Percentiles rank a stretch among this genome's conserved stretches.
Conservation (phyloP, 495 filamentous ascomycete species). For the Xylaria venustula region DNA sequence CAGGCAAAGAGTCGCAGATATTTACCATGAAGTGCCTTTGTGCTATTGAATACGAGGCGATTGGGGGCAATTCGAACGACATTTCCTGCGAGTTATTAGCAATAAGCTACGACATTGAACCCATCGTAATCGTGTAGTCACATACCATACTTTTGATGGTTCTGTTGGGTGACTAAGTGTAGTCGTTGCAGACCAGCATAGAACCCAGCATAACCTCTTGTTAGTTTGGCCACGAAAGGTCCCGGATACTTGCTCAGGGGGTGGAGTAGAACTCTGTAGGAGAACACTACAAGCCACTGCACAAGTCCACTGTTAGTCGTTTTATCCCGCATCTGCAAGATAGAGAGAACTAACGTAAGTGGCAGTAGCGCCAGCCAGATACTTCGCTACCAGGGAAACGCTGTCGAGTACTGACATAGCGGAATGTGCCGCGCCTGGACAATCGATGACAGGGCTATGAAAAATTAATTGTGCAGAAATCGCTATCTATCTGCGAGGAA, state of each 20-base stretch:
- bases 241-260: slow-evolving; percentile 47
- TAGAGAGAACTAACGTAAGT: neutral
- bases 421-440: neutral
- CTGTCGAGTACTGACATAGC: neutral
- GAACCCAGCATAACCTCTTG: slow-evolving; percentile 39
- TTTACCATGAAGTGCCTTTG: slow-evolving; percentile 42
- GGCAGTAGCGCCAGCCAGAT: neutral
- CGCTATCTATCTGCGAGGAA: no score
- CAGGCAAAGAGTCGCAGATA: no score
- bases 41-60: slow-evolving; percentile 43
- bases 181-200: slow-evolving; percentile 39
- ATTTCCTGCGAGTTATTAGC: slow-evolving; percentile 12
- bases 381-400: neutral
- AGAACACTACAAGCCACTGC: slow-evolving; percentile 9
- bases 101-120: no score
- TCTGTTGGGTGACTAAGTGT: slow-evolving; percentile 41
- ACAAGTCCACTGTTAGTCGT: neutral
- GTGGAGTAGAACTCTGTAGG: slow-evolving; percentile 28
- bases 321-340: neutral
- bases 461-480: no score
- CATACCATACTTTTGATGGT: slow-evolving; percentile 42
- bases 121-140: neutral
- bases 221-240: slow-evolving; percentile 44
- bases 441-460: neutral
- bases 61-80: slow-evolving; percentile 49